Base-by-base conservation (phyloP, 176 grass and related monocot genomes). In the Carex pumila region DNA sequence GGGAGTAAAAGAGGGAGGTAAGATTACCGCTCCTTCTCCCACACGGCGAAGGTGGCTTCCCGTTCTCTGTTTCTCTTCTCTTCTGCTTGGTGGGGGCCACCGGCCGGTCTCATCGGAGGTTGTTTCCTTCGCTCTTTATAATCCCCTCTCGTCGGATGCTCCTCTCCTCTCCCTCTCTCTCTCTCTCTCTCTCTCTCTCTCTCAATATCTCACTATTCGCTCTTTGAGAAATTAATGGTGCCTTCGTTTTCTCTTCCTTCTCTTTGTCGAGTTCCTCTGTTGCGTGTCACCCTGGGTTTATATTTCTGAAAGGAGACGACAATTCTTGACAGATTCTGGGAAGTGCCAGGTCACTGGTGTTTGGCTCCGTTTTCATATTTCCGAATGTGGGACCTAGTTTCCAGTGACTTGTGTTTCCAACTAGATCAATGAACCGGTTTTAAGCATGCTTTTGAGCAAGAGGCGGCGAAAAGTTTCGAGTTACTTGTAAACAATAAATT, bases 11-110 rank as follows among this genome's bases (percentile, higher is more conserved):
- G 19, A 22, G 5, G n/a, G 12, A 22, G 71, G 8, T 53, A 6
- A 25, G 34, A 18, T 69, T 89, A 95, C 93, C 93, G 88, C 87
- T 95, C 93, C 85, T 92, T 92, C 85, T 89, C 91, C 89, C 89
- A 95, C 50, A 92, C 91, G 74, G 81, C 87, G 87, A 92, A 92
- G 68, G 91, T 88, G 9, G 85, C 79, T 17, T 86, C 84, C 31
- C 65, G 37, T 61, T 85, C 85, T 12, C 60, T 55, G 65, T 64
- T 84, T 71, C 73, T 85, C 84, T 87, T 80, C 76, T 79, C 86
- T 52, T 62, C 80, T 70, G 41, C 72, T 71, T 21, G 50, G 86
- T 30, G 71, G 77, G 83, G 60, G 75, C 87, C 87, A 80, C 64
- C 53, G 25, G 65, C 89, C 54, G 90, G 90, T 94, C 90, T 88